These are phyloP conservation scores for Smallanthus sonchifolius DNA, from an alignment of 129 eudicot genomes.

Conservation along the genomic window DNA sequence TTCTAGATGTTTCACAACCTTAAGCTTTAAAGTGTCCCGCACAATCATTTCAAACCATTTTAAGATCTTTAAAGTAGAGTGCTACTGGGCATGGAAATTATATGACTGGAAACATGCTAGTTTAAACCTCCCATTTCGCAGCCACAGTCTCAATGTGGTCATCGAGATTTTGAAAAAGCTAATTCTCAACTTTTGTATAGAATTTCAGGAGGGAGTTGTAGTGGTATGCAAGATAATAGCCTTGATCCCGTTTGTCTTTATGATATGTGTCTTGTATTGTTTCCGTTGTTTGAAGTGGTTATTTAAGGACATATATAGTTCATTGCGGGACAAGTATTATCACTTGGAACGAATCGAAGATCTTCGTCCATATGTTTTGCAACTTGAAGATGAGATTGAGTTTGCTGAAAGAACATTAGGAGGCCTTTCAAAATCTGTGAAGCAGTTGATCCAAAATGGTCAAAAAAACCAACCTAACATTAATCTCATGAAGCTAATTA, in stretches of 20 bases:
- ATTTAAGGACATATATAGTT: too few species aligned
- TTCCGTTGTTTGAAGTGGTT: neutral
- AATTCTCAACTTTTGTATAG: neutral
- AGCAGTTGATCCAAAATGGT: constrained; percentile 24
- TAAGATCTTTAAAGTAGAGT: neutral
- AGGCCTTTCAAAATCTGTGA: constrained; percentile 3
- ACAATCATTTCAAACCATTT: neutral
- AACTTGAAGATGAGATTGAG: constrained; percentile 1
- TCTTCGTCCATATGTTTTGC: neutral
- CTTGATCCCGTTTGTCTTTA: neutral
- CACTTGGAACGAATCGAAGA: too few species aligned
- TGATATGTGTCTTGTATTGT: neutral
- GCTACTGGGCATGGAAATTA: constrained; percentile 5
- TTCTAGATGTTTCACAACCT: constrained; percentile 2
- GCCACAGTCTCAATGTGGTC: neutral
- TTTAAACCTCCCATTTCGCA: neutral
- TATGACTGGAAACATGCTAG: neutral
- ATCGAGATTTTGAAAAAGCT: neutral
- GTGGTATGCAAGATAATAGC: constrained; percentile 1
- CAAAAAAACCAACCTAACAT: constrained; percentile 9
- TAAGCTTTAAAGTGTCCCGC: neutral
- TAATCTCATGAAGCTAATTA: constrained; percentile 15
- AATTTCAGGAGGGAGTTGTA: constrained; percentile 6
- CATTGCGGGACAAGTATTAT: too few species aligned
- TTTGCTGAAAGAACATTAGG: constrained; percentile 4